These are phyloP conservation scores for Clathrospora elynae DNA, from an alignment of 2,329 filamentous ascomycete species.

Conservation along the genomic window DNA sequence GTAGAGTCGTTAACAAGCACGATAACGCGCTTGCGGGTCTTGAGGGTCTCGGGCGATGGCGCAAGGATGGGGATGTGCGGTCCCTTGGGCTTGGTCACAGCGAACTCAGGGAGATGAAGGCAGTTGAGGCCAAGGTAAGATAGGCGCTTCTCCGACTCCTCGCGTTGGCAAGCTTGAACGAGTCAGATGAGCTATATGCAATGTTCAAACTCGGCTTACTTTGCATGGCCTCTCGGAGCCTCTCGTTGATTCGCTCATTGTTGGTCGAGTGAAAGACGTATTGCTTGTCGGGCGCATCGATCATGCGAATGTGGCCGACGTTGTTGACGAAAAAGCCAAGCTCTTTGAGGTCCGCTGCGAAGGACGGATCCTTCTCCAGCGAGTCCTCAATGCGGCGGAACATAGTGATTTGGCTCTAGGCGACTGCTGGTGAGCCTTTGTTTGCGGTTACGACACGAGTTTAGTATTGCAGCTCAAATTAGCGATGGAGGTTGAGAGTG, in stretches of 20 bases:
- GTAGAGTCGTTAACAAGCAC: slow-evolving; percentile 78
- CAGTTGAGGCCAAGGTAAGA: slow-evolving; percentile 63
- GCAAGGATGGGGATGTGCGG: slow-evolving; percentile 73
- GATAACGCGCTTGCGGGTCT: slow-evolving; percentile 65
- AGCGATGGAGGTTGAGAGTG: background rate
- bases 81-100: slow-evolving; percentile 43
- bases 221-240: slow-evolving; percentile 72
- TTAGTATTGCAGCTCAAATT: no score
- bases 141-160: slow-evolving; percentile 67
- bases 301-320: slow-evolving; percentile 73
- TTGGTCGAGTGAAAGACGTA: slow-evolving; percentile 77
- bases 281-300: slow-evolving; percentile 68
- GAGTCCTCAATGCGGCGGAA: slow-evolving; percentile 72
- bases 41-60: slow-evolving; percentile 58
- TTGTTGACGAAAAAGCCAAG: slow-evolving; percentile 84
- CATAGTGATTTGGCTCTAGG: slow-evolving; percentile 58
- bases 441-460: no score
- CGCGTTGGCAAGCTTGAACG: slow-evolving; percentile 63
- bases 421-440: background rate
- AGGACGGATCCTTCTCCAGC: slow-evolving; percentile 70
- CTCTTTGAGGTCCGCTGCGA: slow-evolving; percentile 66
- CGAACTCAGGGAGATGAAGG: slow-evolving; percentile 65
- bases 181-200: slow-evolving; percentile 10
- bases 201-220: slow-evolving; percentile 51
- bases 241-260: slow-evolving; percentile 76